phyloP scores from a whole-genome alignment of 129 eudicot genomes.

The Artemisia argyi region DNA sequence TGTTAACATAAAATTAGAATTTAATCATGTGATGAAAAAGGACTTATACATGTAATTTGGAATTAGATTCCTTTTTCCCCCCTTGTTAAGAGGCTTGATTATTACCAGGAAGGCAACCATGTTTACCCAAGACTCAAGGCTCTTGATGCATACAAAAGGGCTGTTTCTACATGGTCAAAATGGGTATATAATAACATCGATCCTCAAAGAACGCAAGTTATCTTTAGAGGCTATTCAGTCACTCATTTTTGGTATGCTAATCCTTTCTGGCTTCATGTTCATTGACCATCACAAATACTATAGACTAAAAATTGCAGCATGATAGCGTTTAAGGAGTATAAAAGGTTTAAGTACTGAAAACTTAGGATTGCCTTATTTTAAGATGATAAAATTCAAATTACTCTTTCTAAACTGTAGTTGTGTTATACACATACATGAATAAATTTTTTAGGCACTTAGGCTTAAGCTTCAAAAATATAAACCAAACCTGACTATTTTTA shows the following conservation, averaged over 20 bases:
- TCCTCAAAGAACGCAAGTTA: slow-evolving; percentile 54
- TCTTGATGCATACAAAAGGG: slow-evolving; percentile 81
- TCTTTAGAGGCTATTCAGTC: slow-evolving; percentile 86
- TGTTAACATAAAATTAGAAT: not conserved
- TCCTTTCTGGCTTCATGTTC: not conserved
- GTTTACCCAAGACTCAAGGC: slow-evolving; percentile 85
- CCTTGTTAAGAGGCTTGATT: slow-evolving; percentile 57
- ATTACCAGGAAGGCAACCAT: slow-evolving; percentile 92
- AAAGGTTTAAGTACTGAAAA: too few relatives aligned
- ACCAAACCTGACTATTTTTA: not conserved
- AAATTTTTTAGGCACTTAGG: not conserved
- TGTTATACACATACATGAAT: not conserved
- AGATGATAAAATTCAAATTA: not conserved
- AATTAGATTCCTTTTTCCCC: not conserved
- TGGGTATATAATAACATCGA: slow-evolving; percentile 87
- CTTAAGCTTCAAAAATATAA: not conserved
- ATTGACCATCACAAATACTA: too few relatives aligned
- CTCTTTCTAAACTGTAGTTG: not conserved
- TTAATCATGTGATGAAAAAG: not conserved
- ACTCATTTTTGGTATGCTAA: slow-evolving; percentile 84
- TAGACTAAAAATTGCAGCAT: too few relatives aligned
- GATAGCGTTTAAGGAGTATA: too few relatives aligned
- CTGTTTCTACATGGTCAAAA: slow-evolving; percentile 75
- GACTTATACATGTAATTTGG: slow-evolving; percentile 3
- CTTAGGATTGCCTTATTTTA: not conserved